Base-by-base conservation (phyloP, 805 yeast species). In the Candida insectalens region DNA sequence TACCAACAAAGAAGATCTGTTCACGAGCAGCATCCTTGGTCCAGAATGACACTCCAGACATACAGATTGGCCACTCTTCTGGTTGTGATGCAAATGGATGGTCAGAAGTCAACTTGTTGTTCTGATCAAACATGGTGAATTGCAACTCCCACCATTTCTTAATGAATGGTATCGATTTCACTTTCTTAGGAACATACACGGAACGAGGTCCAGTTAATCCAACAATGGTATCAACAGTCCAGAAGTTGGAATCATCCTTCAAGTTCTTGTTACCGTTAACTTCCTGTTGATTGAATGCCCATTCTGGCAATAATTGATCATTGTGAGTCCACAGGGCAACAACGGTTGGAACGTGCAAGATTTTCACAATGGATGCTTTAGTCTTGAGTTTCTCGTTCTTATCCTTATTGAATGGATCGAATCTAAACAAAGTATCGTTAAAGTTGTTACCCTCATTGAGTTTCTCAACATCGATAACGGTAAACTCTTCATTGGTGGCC, bases 61-160 rank as follows among this genome's bases (percentile, higher is more conserved):
- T 57, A 36, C 92, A 71, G 41, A 83, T 67, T 14, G 98, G 98
- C 98, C 98, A 92, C 6, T 79, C 63, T 43, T 75, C 71, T 3
- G 98, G 98, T 41, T 75, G 77, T 4, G 96, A 85, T 7, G 96
- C 95, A 64, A 83, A 92, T 30, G 98, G 98, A 59, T 92, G 98
- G 18, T 83, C 85, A 12, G 88, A 69, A 2, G 87, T 69, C 44
- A 92, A 67, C 45, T 79, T 77, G 62, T 89, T 92, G 62, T 92
- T 92, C 51, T 88, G 95, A 41, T 76, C 74, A 66, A 92, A 87
- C 98, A 92, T 92, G 39, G 72, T 66, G 20, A 67, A 58, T 62
- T 92, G 98, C 41, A 88, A 66, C 59, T 92, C 97, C 60, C 75
- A 64, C 87, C 95, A 92, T 59, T 92, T 92, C 39, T 65, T 69